phyloP scores from a whole-genome alignment of 169 alveolate genomes.

The Babesia ovata region DNA sequence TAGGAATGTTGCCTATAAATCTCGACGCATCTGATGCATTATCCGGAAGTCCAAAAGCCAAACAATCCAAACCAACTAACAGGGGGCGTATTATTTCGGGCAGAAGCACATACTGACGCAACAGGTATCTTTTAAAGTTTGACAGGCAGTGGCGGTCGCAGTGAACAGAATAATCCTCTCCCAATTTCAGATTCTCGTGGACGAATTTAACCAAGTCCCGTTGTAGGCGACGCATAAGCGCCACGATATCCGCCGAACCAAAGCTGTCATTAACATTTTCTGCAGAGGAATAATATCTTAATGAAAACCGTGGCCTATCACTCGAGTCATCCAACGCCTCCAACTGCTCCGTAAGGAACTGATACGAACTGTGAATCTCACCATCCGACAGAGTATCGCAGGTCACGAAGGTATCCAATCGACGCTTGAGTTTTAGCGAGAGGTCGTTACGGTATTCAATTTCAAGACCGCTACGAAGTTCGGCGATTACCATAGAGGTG shows the following conservation, averaged over 20 bases:
- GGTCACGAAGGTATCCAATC: constrained; percentile 13
- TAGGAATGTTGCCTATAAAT: background rate
- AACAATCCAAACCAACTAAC: constrained; percentile 14
- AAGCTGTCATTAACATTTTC: background rate
- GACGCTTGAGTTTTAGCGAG: background rate
- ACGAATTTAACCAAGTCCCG: constrained; percentile 2
- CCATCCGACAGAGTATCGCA: constrained; percentile 41
- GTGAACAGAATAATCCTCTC: background rate
- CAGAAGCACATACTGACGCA: constrained; percentile 18
- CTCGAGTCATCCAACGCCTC: background rate
- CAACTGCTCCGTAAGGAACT: background rate
- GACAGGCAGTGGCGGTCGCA: constrained; percentile 12
- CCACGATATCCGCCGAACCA: constrained; percentile 2
- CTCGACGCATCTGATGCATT: background rate
- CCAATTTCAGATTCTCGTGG: background rate
- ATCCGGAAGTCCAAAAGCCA: background rate
- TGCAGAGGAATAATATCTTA: background rate
- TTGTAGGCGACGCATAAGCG: constrained; percentile 6
- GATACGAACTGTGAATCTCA: constrained; percentile 4
- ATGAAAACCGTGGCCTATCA: background rate
- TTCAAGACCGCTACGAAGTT: background rate
- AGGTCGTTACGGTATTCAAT: background rate
- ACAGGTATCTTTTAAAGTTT: constrained; percentile 15
- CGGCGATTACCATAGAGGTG: constrained; percentile 5
- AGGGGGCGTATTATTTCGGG: constrained; percentile 29